These are phyloP conservation scores for Xylariaceae sp. DNA, from an alignment of 2,329 filamentous ascomycete species.

Conservation along the genomic window DNA sequence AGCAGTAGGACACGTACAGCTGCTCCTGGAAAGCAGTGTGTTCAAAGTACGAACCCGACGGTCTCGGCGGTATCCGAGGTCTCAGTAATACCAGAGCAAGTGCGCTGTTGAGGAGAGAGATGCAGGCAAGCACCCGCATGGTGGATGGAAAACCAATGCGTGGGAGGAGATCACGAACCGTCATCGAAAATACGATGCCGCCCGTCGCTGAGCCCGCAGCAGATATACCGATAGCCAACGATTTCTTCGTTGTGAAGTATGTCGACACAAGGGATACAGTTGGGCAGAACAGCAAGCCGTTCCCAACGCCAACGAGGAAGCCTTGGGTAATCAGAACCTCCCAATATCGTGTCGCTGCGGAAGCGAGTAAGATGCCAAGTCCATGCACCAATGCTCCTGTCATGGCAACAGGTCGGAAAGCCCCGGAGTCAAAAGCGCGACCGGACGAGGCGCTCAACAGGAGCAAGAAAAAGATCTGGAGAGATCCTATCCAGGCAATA, in stretches of 20 bases:
- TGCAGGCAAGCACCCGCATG: not conserved
- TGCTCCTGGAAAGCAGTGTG: not conserved
- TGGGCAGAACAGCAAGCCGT: conserved; percentile 33
- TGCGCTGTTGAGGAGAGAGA: not conserved
- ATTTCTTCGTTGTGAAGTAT: conserved; percentile 20
- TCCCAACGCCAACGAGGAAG: conserved; percentile 26
- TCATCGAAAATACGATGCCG: not conserved
- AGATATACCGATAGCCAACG: conserved; percentile 18
- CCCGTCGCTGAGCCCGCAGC: conserved; percentile 11
- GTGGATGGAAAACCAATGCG: not conserved
- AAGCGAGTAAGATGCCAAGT: conserved; percentile 45
- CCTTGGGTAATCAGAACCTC: conserved; percentile 35
- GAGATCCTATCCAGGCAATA: conserved; percentile 41
- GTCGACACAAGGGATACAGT: conserved; percentile 20
- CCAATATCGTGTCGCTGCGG: conserved; percentile 41
- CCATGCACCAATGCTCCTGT: conserved; percentile 27
- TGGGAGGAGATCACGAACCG: not conserved
- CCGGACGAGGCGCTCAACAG: conserved; percentile 4
- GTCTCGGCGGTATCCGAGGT: not conserved
- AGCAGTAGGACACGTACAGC: not conserved
- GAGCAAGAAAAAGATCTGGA: conserved; percentile 31
- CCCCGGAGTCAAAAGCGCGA: conserved; percentile 28
- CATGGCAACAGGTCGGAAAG: conserved; percentile 2
- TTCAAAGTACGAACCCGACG: not conserved
- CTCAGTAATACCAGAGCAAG: not conserved